These are phyloP conservation scores for Malania oleifera DNA, from an alignment of 164 flowering plant species.

Conservation along the genomic window DNA sequence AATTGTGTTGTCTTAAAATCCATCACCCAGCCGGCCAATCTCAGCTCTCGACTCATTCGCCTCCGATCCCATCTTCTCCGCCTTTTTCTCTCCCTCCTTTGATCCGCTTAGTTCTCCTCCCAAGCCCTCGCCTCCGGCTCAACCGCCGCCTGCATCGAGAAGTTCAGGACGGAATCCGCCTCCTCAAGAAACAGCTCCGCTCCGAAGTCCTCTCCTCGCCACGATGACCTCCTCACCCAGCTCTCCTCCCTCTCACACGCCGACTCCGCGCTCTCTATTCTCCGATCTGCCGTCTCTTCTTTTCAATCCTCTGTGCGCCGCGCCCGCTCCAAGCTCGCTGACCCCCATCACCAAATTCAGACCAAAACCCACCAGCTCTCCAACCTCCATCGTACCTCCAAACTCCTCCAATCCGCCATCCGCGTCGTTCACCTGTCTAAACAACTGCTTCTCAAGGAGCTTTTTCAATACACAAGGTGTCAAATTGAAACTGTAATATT, in stretches of 20 bases:
- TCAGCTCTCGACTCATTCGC: constrained; percentile 51
- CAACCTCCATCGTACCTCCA: constrained; percentile 56
- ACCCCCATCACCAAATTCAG: constrained; percentile 51
- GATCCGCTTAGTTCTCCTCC: constrained; percentile 81
- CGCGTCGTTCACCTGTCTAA: constrained; percentile 54
- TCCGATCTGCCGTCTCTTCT: constrained; percentile 62
- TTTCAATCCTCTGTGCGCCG: constrained; percentile 77
- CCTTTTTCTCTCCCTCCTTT: constrained; percentile 80
- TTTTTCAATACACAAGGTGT: too few species aligned
- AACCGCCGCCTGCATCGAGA: constrained; percentile 85
- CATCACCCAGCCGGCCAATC: constrained; percentile 28
- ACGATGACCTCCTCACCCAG: constrained; percentile 64
- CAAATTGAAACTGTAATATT: too few species aligned
- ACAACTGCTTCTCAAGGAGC: too few species aligned
- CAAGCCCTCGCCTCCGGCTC: constrained; percentile 91
- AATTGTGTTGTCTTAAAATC: too few species aligned
- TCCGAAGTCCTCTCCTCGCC: constrained; percentile 74
- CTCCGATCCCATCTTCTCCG: constrained; percentile 76
- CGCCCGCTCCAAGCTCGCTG: constrained; percentile 76
- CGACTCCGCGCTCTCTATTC: constrained; percentile 65
- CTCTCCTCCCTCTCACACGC: constrained; percentile 72
- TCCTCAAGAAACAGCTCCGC: constrained; percentile 78
- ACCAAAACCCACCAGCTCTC: constrained; percentile 59
- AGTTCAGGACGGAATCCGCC: constrained; percentile 73
- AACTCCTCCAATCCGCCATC: constrained; percentile 54